Percentiles rank a stretch among this genome's conserved stretches.
Evolutionary conservation across 2,329 filamentous ascomycete species (phyloP).

Genomic region (Fusarium algeriense): DNA sequence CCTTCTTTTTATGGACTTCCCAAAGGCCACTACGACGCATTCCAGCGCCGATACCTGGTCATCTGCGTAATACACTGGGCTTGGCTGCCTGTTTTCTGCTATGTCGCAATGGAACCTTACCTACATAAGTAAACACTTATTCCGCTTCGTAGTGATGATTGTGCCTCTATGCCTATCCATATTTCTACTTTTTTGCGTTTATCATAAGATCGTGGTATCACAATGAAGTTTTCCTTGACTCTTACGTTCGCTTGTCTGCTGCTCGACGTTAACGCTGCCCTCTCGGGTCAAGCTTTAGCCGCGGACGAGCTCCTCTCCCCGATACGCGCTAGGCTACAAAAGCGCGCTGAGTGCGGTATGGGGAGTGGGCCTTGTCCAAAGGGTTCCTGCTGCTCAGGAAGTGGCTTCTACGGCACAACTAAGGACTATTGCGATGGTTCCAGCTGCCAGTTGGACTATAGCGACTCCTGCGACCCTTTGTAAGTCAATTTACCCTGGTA

Average conservation of each 20-base stretch:
- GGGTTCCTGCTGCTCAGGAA: slow-evolving; percentile 54
- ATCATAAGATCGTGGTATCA: too few species aligned
- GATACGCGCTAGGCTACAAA: slow-evolving; percentile 24
- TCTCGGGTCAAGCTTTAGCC: slow-evolving; percentile 34
- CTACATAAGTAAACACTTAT: too few species aligned
- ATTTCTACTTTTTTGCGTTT: too few species aligned
- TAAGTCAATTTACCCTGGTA: slow-evolving; percentile 40
- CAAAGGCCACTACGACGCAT: too few species aligned
- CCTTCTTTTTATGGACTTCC: too few species aligned
- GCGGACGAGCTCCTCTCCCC: slow-evolving; percentile 22
- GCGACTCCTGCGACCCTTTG: slow-evolving; percentile 57
- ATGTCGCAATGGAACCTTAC: too few species aligned
- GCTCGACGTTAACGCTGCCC: slow-evolving; percentile 25
- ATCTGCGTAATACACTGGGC: too few species aligned
- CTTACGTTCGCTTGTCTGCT: slow-evolving; percentile 3
- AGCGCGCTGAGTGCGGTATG: slow-evolving; percentile 50
- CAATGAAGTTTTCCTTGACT: too few species aligned
- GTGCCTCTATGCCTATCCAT: too few species aligned
- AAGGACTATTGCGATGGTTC: slow-evolving; percentile 53
- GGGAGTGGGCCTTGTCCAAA: slow-evolving; percentile 51
- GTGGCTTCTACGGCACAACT: slow-evolving; percentile 54
- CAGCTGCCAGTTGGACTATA: slow-evolving; percentile 55
- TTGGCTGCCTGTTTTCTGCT: too few species aligned
- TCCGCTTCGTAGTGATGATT: too few species aligned
- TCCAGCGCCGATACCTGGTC: too few species aligned